phyloP scores from a whole-genome alignment of 2,329 filamentous ascomycete genomes.

The Aspergillus japonicus region DNA sequence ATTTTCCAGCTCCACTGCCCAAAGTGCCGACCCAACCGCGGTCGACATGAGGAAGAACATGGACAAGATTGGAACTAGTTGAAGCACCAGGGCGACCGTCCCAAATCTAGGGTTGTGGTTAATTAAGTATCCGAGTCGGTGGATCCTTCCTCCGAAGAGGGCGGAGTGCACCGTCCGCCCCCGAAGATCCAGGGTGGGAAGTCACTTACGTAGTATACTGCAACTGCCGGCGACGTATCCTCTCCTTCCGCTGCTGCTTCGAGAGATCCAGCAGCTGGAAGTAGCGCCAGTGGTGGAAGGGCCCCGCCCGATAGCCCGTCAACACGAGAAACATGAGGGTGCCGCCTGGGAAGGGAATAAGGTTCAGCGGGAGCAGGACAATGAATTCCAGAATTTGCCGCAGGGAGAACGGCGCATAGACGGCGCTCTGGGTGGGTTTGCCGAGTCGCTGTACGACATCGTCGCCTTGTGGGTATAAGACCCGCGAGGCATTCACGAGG shows the following conservation, averaged over 20 bases:
- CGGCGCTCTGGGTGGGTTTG: constrained; percentile 71
- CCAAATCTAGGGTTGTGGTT: constrained; percentile 61
- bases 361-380: constrained; percentile 75
- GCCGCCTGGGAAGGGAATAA: constrained; percentile 74
- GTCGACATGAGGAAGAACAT: constrained; percentile 93
- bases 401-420: constrained; percentile 85
- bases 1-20: constrained; percentile 76
- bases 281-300: constrained; percentile 87
- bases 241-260: constrained; percentile 70
- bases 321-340: constrained; percentile 82
- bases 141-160: background rate
- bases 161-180: background rate
- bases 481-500: constrained; percentile 65
- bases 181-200: background rate
- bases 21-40: constrained; percentile 79
- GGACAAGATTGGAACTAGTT: constrained; percentile 85
- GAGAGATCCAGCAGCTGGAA: constrained; percentile 75
- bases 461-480: constrained; percentile 65
- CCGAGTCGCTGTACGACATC: constrained; percentile 78
- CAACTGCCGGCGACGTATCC: constrained; percentile 66
- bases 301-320: constrained; percentile 83
- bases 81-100: constrained; percentile 75
- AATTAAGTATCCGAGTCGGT: constrained; percentile 4
- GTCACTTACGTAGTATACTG: constrained; percentile 74
- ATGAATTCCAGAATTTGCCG: constrained; percentile 88